Evolutionary conservation across 495 filamentous ascomycete genomes (phyloP), one percentile per base, ranked within the genome.

Genomic region (Xylaria venustula): DNA sequence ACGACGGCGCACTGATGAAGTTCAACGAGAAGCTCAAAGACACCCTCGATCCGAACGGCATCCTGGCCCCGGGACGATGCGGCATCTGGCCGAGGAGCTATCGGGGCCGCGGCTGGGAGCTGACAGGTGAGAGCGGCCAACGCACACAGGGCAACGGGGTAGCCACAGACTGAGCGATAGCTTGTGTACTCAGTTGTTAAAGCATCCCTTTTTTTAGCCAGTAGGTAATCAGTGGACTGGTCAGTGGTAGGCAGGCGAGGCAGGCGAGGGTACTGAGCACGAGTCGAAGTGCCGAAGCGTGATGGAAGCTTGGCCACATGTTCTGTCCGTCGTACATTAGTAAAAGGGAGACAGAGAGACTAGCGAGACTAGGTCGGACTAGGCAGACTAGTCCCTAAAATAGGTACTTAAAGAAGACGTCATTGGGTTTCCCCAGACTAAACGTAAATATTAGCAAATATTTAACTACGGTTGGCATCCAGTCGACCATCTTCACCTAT

Each of bases 1-100:
- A 82, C 60, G 73, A 82, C 51, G 73, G 76, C 22, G 78, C 79
- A 3, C 58, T 81, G 63, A 78, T 79, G 75, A 78, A 73, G 65
- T 79, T 86, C 46, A 82, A 83, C 56, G 79, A 85, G 75, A 73
- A 58, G 34, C 57, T 85, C 11, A 85, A 85, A 73, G 76, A 87
- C 57, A 76, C 80, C 15, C 61, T 86, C n/a, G 84, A 86, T 69
- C 83, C 82, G 4, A 85, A 85, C 50, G 80, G 81, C 0, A 84
- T 86, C 44, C 62, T 86, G 51, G 77, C 81, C 3, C 82, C 84
- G 0, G 84, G 84, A 0, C 78, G 80, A 61, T 79, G 73, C 58
- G 84, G 84, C 0, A 81, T 85, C 45, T 85, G 83, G 83, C 81
- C 81, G 4, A 79, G 76, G 66, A 67, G 72, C 23, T 86, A 85